Evolutionary conservation across 2,329 filamentous ascomycete genomes (phyloP), one percentile per base, ranked within the genome.

Genomic region (Chrysoporthe deuterocubensis): DNA sequence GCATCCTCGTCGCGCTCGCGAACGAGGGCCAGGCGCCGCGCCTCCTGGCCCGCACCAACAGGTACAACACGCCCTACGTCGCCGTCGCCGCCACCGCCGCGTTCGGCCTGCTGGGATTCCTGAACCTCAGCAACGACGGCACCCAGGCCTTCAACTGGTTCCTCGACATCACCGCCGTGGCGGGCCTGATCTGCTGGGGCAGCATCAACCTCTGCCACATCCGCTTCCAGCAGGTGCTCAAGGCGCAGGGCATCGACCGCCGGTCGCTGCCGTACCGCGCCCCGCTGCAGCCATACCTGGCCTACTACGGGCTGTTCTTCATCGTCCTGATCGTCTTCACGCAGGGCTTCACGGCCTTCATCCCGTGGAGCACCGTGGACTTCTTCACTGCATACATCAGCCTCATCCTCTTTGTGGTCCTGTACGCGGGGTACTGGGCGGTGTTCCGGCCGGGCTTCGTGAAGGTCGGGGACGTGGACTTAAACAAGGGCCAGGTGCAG

Each of bases 91-190:
- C 75, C 14, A 81, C 80, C 4, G 77, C 79, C 1, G 73, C 82
- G 11, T 83, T 84, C 73, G 79, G 78, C 34, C 75, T 75, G 44
- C 79, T 85, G 16, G 81, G 82, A 2, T 86, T 85, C 71, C 77
- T 86, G 16, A 84, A 81, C 66, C 79, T 82, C 26, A 80, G 77
- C 18, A 81, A 77, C 63, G 78, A 75, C 59, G 79, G 79, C 4
- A 76, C 79, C 18, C 78, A 81, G 16, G 84, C 85, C 0, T 87
- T 87, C 75, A 81, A 81, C 67, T 87, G 85, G 85, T 83, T 87
- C 71, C 81, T 85, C 54, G 86, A 85, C 71, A 75, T 87, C 42
- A 85, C 83, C 57, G 87, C 83, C 68, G 82, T 75, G 32, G 67
- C 73, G 21, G 74, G 72, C 59, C 70, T 78, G 58, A 76, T 78